These are phyloP conservation scores for Garcia nutans DNA, from an alignment of 345 rosid species.

Conservation along the genomic window DNA sequence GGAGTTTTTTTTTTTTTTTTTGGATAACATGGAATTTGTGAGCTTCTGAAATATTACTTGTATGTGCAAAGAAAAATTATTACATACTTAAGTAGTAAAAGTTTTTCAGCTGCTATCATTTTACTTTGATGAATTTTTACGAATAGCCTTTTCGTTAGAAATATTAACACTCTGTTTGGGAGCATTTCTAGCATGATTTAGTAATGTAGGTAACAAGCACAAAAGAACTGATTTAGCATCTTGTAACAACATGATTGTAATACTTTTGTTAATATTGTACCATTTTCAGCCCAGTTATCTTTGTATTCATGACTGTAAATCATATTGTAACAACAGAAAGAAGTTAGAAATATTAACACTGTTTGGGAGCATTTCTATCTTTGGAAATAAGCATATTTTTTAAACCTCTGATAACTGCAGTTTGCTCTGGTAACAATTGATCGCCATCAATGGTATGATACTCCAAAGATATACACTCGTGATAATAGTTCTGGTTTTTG, in stretches of 20 bases:
- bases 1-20: background rate
- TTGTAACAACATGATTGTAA: too few relatives aligned
- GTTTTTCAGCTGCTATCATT: background rate
- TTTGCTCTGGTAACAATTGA: constrained; percentile 79
- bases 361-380: too few relatives aligned
- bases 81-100: background rate
- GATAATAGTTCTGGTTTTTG: constrained; percentile 87
- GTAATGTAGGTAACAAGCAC: too few relatives aligned
- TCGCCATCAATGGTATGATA: constrained; percentile 96
- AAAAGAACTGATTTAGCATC: too few relatives aligned
- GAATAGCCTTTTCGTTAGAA: background rate
- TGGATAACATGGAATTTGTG: background rate
- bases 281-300: too few relatives aligned
- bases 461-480: constrained; percentile 86
- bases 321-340: too few relatives aligned
- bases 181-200: too few relatives aligned
- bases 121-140: background rate
- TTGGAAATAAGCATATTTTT: background rate
- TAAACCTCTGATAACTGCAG: constrained; percentile 46
- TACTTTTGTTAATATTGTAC: too few relatives aligned
- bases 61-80: background rate
- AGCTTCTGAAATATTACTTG: background rate
- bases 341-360: too few relatives aligned
- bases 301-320: too few relatives aligned
- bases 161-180: too few relatives aligned